Conservation (phyloP, 2,329 filamentous ascomycete species). For the Trichoderma gracile region DNA sequence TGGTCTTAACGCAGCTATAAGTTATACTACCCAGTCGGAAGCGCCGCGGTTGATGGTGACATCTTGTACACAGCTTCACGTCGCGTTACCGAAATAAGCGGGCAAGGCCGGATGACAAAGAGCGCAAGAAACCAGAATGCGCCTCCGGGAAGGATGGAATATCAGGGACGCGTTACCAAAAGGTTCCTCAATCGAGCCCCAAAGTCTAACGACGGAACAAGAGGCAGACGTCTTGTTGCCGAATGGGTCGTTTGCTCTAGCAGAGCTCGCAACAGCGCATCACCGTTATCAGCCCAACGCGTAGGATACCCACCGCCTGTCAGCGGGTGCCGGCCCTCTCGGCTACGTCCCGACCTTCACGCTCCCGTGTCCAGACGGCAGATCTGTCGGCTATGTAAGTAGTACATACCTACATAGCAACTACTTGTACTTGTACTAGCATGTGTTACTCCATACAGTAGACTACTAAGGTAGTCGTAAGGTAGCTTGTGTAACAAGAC, state of each 20-base stretch:
- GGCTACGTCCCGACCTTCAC: not conserved
- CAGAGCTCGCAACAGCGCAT: too few species aligned
- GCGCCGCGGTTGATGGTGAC: slow-evolving; percentile 8
- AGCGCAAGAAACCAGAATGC: too few species aligned
- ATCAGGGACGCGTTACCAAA: too few species aligned
- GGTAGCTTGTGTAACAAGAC: not conserved
- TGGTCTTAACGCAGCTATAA: too few species aligned
- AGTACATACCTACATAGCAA: too few species aligned
- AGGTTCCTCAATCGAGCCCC: too few species aligned
- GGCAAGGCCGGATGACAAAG: not conserved
- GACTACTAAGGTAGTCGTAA: too few species aligned
- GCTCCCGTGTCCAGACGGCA: not conserved
- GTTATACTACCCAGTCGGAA: slow-evolving; percentile 4
- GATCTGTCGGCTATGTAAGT: not conserved
- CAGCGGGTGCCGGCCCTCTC: slow-evolving; percentile 1
- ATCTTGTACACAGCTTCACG: not conserved
- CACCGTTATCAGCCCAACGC: not conserved
- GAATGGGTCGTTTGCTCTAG: too few species aligned
- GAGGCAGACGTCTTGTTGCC: too few species aligned
- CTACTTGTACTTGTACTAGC: too few species aligned
- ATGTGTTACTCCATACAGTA: not conserved
- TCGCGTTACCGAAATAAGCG: not conserved
- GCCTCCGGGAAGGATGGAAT: too few species aligned
- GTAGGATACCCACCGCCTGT: not conserved
- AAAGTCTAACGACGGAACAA: too few species aligned